These are phyloP conservation scores for Lignosus rhinocerotis DNA, from an alignment of 1,284 basidiomycete species.

Conservation along the genomic window DNA sequence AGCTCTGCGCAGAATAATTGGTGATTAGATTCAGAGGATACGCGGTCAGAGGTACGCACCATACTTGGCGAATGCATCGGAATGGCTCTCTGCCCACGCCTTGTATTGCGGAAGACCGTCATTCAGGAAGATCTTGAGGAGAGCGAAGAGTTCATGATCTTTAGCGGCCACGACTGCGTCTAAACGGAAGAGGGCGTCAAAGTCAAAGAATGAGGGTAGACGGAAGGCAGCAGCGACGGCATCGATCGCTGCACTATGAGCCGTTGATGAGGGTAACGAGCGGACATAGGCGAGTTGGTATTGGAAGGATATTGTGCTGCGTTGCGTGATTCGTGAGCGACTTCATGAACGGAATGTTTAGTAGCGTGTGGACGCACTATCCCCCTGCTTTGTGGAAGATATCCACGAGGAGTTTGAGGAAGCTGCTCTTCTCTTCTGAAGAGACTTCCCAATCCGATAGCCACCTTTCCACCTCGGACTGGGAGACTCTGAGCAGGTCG, in stretches of 20 bases:
- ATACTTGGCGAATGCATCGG: conserved; percentile 55
- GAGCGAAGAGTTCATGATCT: conserved; percentile 64
- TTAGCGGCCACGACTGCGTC: conserved; percentile 72
- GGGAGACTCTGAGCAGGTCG: conserved; percentile 64
- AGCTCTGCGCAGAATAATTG: conserved; percentile 40
- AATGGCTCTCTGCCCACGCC: conserved; percentile 61
- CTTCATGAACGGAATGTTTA: neutral
- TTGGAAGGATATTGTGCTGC: conserved; percentile 60
- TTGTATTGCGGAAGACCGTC: conserved; percentile 66
- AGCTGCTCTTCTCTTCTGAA: conserved; percentile 64
- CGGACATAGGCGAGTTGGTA: conserved; percentile 65
- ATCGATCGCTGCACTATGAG: conserved; percentile 57
- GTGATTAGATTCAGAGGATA: neutral
- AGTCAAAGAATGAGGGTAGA: conserved; percentile 73
- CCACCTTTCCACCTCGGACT: conserved; percentile 70
- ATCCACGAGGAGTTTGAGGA: conserved; percentile 69
- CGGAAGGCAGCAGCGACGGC: conserved; percentile 69
- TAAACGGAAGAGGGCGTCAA: conserved; percentile 79
- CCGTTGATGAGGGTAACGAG: conserved; percentile 55
- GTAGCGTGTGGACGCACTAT: conserved; percentile 43
- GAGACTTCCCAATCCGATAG: conserved; percentile 77
- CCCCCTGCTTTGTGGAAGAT: conserved; percentile 60
- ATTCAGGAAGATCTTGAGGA: conserved; percentile 74
- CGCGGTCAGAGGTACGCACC: conserved; percentile 43
- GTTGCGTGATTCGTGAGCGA: neutral